These are phyloP conservation scores for Peterozyma toletana DNA, from an alignment of 805 yeast genomes.

Conservation along the genomic window DNA sequence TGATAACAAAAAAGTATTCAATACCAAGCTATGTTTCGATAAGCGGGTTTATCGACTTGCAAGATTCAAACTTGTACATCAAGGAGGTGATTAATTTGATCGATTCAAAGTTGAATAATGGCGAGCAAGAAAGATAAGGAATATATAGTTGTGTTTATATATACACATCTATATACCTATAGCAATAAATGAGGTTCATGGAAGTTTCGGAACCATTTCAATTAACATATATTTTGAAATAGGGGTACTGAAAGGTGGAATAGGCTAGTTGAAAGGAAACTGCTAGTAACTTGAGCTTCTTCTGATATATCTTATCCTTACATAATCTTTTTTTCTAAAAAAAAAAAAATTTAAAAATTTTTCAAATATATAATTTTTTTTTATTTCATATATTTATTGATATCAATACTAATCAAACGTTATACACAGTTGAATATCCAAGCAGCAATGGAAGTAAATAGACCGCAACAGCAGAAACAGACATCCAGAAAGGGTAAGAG, in stretches of 20 bases:
- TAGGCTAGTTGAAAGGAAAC: too few species aligned
- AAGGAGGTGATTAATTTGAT: slow-evolving; percentile 22
- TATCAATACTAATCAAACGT: background rate
- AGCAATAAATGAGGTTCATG: too few species aligned
- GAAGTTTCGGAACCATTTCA: too few species aligned
- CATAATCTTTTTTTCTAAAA: background rate
- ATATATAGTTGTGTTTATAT: too few species aligned
- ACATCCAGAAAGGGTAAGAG: slow-evolving; percentile 87
- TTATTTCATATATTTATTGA: background rate
- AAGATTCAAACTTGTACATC: slow-evolving; percentile 23
- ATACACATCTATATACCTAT: too few species aligned
- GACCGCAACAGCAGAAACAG: slow-evolving; percentile 60
- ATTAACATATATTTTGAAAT: too few species aligned
- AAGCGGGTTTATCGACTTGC: slow-evolving; percentile 29
- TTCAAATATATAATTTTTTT: slow-evolving; percentile 1
- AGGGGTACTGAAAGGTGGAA: too few species aligned
- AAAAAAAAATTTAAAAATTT: slow-evolving; percentile 1
- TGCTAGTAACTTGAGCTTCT: too few species aligned
- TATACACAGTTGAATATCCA: background rate
- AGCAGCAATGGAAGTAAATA: slow-evolving; percentile 27
- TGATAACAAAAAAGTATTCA: slow-evolving; percentile 30
- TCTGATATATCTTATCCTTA: too few species aligned
- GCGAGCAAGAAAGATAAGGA: too few species aligned
- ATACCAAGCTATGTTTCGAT: slow-evolving; percentile 39
- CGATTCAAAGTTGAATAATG: slow-evolving; percentile 12